These are phyloP conservation scores for Cyclotella baltica DNA, from an alignment of 108 stramenopile species.

Conservation along the genomic window DNA sequence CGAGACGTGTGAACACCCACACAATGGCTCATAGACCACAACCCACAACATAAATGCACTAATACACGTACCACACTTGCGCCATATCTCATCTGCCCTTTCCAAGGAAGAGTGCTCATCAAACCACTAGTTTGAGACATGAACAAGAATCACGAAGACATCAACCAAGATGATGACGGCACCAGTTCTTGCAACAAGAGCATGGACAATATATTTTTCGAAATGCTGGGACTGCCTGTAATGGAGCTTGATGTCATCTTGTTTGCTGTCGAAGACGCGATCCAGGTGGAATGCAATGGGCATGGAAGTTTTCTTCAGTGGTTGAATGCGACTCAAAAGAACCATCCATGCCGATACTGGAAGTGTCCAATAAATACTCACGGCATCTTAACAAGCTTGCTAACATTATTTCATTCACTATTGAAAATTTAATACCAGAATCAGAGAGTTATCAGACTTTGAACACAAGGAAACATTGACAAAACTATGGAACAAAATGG, in stretches of 20 bases:
- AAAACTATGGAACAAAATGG: slow-evolving; percentile 48
- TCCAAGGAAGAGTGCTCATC: too few species aligned
- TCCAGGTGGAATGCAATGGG: slow-evolving; percentile 7
- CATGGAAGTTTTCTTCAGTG: neutral
- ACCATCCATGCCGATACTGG: slow-evolving; percentile 24
- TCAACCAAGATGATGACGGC: too few species aligned
- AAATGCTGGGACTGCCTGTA: too few species aligned
- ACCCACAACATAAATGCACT: too few species aligned
- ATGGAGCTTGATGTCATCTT: slow-evolving; percentile 14
- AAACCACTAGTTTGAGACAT: too few species aligned
- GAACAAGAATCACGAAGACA: too few species aligned
- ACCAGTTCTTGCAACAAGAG: too few species aligned
- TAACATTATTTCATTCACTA: slow-evolving; percentile 52
- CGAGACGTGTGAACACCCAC: too few species aligned
- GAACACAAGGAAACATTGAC: slow-evolving; percentile 47
- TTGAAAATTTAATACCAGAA: slow-evolving; percentile 48
- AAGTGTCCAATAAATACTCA: slow-evolving; percentile 54
- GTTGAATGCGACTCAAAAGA: neutral
- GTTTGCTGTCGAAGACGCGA: slow-evolving; percentile 9
- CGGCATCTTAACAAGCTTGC: slow-evolving; percentile 55
- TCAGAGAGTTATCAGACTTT: slow-evolving; percentile 72
- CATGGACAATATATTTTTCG: too few species aligned
- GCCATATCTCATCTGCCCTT: too few species aligned
- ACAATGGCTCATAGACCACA: too few species aligned
- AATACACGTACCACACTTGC: too few species aligned